Evolutionary conservation across 345 rosid species (phyloP), one percentile per base, ranked within the genome.

Genomic region (Eucalyptus brandiana): DNA sequence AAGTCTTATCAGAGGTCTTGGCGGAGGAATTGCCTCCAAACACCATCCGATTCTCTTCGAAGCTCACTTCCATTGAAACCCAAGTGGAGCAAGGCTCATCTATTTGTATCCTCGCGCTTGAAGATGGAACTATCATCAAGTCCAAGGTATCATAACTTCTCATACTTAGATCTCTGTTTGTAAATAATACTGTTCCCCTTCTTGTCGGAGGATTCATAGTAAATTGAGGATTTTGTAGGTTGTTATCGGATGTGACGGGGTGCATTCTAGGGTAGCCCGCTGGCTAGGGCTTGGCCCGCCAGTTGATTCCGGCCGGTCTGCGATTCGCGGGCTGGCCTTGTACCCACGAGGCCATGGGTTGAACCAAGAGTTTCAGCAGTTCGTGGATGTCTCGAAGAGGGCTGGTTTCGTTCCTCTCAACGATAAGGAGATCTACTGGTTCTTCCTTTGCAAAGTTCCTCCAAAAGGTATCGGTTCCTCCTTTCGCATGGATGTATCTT

Each of bases 161-260:
- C 45, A 21, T 40, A 72, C 45, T 37, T 37, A 37, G 83, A 21
- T 76, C 83, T 76, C 83, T 21, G 24, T 21, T 42, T 11, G 47
- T 53, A 21, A 30, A 30, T 30, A 30, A 14, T 30, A 7, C 72
- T 1, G 34, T 7, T 62, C 18, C 72, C 18, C 9, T 30, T 12
- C 76, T 65, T 16, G 76, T n/a, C 19, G 21, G 72, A 76, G 47
- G 47, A 76, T 21, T 3, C 8, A 2, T 23, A 6, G 47, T 40
- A 37, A 37, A 76, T 76, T 76, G 83, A 37, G 45, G 83, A 65
- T 23, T 37, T 6, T 76, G 45, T 53, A 90, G 93, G 91, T 90
- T 9, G 83, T 91, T 86, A 91, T 93, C 12, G 94, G 95, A 54
- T 93, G 93, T 86, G 94, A 94, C 30, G 95, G 95, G 89, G 89